Evolutionary conservation across 2,329 filamentous ascomycete genomes (phyloP), one percentile per base, ranked within the genome.

Genomic region (Hypoxylon sp.): DNA sequence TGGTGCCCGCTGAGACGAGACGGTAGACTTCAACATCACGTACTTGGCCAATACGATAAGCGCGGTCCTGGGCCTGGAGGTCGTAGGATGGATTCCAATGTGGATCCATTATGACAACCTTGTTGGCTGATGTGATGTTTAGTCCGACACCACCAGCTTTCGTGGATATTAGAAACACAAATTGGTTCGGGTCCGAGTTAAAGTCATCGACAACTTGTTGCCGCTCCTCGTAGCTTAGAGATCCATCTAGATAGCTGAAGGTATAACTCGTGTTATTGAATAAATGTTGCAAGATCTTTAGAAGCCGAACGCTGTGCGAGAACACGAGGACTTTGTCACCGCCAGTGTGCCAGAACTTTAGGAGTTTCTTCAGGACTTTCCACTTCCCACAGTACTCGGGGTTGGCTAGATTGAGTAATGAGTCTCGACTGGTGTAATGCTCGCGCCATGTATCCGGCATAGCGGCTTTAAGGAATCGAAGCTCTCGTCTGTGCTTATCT

Each of bases 81-180:
- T 99, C 96, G 73, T 96, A 95, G 1, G 93, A 89, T 0, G 96
- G 96, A 72, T 99, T 99, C 96, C 96, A 99, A 75, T 98, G 96
- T 0, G 96, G 96, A 77, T 98, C 96, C 52, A 98, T 90, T 37
- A 99, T 93, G 44, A 99, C 95, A 0, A 99, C 96, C 80, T 98
- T 98, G 81, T 99, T 99, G 1, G 96, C 96, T 1, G 93, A 96
- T 0, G 95, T 97, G 76, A 99, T 98, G 77, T 99, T 99, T 29
- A 99, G 84, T 0, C 96, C 96, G 0, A 98, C 92, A 3, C 96
- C 96, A 24, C 96, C 96, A 2, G 96, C 94, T 76, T 92, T 93
- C 6, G 96, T 98, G 21, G 93, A 97, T 75, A 99, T 98, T 19
- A 99, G 85, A 74, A 99, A 99, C 4, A 98, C 94, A 75, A 99